Conservation (phyloP, 805 yeast species). For the Debaryomyces castellii region DNA sequence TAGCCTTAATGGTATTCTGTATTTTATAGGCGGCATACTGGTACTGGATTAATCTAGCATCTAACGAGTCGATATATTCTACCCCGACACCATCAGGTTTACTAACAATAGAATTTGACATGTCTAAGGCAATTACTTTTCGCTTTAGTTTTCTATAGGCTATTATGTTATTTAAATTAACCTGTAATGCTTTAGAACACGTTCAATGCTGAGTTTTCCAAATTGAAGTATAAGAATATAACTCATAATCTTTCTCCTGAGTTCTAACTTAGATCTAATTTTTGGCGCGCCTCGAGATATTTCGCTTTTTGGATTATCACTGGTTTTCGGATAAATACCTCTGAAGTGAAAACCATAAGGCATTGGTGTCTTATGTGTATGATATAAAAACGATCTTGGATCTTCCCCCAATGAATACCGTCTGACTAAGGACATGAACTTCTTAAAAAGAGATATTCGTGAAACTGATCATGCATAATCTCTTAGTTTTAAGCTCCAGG, state of each 20-base stretch:
- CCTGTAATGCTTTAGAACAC: background rate
- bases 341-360: background rate
- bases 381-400: too few species aligned
- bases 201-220: background rate
- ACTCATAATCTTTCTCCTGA: background rate
- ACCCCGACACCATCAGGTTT: background rate
- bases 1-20: conserved; percentile 31
- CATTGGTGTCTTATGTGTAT: too few species aligned
- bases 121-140: background rate
- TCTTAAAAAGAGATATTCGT: too few species aligned
- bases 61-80: conserved; percentile 43
- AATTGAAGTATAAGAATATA: background rate
- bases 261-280: background rate
- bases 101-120: background rate
- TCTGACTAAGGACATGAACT: too few species aligned
- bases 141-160: background rate
- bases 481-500: too few species aligned
- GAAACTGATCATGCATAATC: too few species aligned
- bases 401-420: too few species aligned
- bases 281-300: background rate
- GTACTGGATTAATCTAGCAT: conserved; percentile 59
- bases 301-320: background rate
- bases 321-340: background rate
- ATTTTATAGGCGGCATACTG: conserved; percentile 52
- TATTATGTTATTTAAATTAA: background rate